Percentiles rank a stretch among this genome's conserved stretches.
Conservation (phyloP, 371 early-diverging fungal species). For the Choanephora cucurbitarum region DNA sequence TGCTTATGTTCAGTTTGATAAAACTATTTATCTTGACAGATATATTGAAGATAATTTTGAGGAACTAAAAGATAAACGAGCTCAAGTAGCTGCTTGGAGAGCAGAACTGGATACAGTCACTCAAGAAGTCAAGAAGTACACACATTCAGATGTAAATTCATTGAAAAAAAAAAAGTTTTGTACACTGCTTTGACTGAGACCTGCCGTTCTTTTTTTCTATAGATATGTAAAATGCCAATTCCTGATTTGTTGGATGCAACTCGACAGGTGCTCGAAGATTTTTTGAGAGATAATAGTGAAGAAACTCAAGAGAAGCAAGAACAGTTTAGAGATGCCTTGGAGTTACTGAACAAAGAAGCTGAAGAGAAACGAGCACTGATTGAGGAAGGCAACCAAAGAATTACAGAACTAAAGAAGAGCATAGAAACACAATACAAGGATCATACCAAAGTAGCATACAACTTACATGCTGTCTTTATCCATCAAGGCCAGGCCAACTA, state of each 20-base stretch:
- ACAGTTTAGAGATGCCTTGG: constrained; percentile 21
- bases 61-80: constrained; percentile 30
- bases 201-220: no score
- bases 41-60: constrained; percentile 52
- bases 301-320: constrained; percentile 6
- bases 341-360: constrained; percentile 25
- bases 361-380: constrained; percentile 20
- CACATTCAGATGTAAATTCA: constrained; percentile 39
- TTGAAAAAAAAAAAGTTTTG: constrained; percentile 1
- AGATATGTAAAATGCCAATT: constrained; percentile 40
- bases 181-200: neutral
- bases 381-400: constrained; percentile 11
- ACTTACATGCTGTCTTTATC: constrained; percentile 72
- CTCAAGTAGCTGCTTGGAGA: constrained; percentile 37
- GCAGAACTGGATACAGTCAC: constrained; percentile 31
- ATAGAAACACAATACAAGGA: constrained; percentile 43
- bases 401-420: constrained; percentile 17
- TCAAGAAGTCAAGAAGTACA: constrained; percentile 29
- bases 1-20: constrained; percentile 58
- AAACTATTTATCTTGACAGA: constrained; percentile 59
- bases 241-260: constrained; percentile 47
- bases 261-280: constrained; percentile 30
- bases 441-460: constrained; percentile 47
- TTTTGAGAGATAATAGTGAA: constrained; percentile 3
- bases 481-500: constrained; percentile 74